Evolutionary conservation across 768 basidiomycete species (phyloP).

Genomic region (Suillus variegatus): DNA sequence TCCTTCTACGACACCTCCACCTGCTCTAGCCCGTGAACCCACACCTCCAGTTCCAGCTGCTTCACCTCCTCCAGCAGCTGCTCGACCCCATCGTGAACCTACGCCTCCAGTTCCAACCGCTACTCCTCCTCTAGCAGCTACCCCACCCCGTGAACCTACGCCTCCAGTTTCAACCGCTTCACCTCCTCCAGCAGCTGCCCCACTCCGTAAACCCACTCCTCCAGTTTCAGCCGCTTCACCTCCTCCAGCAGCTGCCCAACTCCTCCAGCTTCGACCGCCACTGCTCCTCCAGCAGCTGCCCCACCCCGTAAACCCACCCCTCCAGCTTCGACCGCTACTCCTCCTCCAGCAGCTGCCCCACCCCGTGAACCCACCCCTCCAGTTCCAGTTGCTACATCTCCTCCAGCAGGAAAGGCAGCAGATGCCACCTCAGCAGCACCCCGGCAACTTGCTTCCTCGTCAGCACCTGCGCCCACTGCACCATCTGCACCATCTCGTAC

Average conservation of each 20-base stretch:
- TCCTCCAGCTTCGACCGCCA: too few species aligned
- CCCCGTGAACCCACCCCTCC: too few species aligned
- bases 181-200: constrained; percentile 6
- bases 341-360: too few species aligned
- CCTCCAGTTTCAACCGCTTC: too few species aligned
- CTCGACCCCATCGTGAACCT: background rate
- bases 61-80: constrained; percentile 1
- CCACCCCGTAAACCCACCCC: too few species aligned
- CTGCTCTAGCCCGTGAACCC: constrained; percentile 12
- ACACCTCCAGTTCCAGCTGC: background rate
- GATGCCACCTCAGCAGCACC: background rate
- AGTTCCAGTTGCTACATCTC: background rate
- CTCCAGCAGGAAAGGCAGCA: constrained; percentile 5
- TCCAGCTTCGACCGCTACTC: too few species aligned
- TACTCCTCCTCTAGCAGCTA: background rate
- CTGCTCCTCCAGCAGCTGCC: too few species aligned
- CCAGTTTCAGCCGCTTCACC: background rate
- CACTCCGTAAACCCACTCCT: background rate
- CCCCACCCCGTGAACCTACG: too few species aligned
- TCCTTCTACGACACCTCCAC: constrained; percentile 13
- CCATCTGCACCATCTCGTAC: constrained; percentile 17
- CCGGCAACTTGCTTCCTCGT: constrained; percentile 7
- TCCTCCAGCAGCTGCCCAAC: background rate
- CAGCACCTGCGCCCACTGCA: constrained; percentile 11
- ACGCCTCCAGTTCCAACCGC: background rate